Conservation (phyloP, 2,329 filamentous ascomycete species). For the Myriosclerotinia duriaeana region DNA sequence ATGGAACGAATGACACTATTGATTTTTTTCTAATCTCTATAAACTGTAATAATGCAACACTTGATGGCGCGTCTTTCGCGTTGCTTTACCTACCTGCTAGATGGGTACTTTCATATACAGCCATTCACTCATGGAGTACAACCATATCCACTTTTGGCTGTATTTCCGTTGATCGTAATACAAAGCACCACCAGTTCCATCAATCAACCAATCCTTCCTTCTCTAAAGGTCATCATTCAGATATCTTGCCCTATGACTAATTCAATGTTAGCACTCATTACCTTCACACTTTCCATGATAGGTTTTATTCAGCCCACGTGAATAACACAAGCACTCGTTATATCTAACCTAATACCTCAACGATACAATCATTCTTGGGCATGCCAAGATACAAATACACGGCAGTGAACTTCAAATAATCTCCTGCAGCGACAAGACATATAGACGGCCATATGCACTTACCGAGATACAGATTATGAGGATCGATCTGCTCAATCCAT, state of each 20-base stretch:
- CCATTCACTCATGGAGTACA: background rate
- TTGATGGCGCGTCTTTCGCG: conserved; percentile 4
- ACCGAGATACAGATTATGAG: conserved; percentile 25
- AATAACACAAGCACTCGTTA: background rate
- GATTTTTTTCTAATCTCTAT: background rate
- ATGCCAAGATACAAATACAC: conserved; percentile 4
- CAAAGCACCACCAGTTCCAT: background rate
- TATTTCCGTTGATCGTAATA: conserved; percentile 3
- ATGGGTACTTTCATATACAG: conserved; percentile 4
- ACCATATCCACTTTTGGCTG: conserved; percentile 7
- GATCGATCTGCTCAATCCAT: conserved; percentile 21
- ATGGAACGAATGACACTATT: background rate
- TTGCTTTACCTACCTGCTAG: background rate
- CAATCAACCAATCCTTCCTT: conserved; percentile 11
- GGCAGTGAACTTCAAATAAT: conserved; percentile 1
- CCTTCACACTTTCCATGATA: background rate
- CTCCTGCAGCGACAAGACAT: conserved; percentile 8
- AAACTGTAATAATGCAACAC: background rate
- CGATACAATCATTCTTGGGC: background rate
- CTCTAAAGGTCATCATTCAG: conserved; percentile 13
- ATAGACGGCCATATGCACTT: conserved; percentile 7
- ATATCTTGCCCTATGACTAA: conserved; percentile 14
- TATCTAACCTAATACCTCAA: background rate
- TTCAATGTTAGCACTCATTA: conserved; percentile 7
- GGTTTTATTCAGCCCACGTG: conserved; percentile 1